Percentiles rank a stretch among this genome's conserved stretches.
phyloP scores from a whole-genome alignment of 805 yeast species.

The Cyberlindnera suaveolens region DNA sequence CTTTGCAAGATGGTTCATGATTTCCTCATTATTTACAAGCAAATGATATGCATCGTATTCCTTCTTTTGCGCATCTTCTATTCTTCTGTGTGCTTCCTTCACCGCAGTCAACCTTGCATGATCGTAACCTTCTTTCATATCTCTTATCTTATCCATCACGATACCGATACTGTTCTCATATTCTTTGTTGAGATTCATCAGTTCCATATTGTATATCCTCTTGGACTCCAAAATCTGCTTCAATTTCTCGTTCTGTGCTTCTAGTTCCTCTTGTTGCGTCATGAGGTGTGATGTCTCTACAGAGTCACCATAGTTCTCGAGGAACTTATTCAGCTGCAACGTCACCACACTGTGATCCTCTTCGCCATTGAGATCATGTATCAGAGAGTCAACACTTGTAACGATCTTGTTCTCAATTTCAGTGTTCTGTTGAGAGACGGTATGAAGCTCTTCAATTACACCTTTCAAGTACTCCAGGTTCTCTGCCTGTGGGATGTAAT shows the following conservation, averaged over 20 bases:
- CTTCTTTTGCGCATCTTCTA: slow-evolving; percentile 4
- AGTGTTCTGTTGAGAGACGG: slow-evolving; percentile 2
- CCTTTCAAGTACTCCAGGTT: slow-evolving; percentile 15
- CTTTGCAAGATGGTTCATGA: slow-evolving; percentile 6
- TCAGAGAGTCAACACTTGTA: slow-evolving; percentile 12
- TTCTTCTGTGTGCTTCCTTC: background rate
- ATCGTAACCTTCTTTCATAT: slow-evolving; percentile 5
- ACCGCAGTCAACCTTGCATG: slow-evolving; percentile 1
- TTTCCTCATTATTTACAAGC: slow-evolving; percentile 9
- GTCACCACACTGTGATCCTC: slow-evolving; percentile 5
- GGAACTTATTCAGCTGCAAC: slow-evolving; percentile 7
- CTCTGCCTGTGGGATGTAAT: slow-evolving; percentile 20
- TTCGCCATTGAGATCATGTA: slow-evolving; percentile 7
- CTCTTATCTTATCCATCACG: slow-evolving; percentile 5
- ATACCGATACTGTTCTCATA: slow-evolving; percentile 11
- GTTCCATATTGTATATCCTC: slow-evolving; percentile 5
- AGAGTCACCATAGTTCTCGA: background rate
- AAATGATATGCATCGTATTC: slow-evolving; percentile 12
- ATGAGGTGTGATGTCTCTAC: background rate
- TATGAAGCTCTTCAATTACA: slow-evolving; percentile 10
- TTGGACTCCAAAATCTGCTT: slow-evolving; percentile 8
- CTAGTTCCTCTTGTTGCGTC: slow-evolving; percentile 7
- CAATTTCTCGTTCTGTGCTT: slow-evolving; percentile 12
- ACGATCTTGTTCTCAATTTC: slow-evolving; percentile 11
- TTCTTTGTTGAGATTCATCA: slow-evolving; percentile 6